Evolutionary conservation across 768 basidiomycete genomes (phyloP).

Genomic region (Suillus clintonianus): DNA sequence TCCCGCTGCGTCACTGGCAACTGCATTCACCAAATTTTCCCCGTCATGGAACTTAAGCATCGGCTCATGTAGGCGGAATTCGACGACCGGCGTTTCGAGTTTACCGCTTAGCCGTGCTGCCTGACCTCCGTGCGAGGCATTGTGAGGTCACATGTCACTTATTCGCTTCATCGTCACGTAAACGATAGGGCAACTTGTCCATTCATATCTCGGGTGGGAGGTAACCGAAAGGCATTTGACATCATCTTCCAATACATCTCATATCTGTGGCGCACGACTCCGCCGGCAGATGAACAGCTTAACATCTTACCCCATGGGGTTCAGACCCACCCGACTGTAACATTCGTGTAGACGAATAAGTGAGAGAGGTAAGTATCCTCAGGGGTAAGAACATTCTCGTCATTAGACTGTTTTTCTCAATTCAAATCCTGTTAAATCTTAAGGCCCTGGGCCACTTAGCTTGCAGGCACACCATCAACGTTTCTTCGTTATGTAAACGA

Average conservation of each 20-base stretch:
- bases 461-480: not conserved
- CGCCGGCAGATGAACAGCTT: not conserved
- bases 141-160: not conserved
- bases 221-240: not conserved
- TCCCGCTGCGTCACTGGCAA: not conserved
- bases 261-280: not conserved
- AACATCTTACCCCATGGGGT: not conserved
- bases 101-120: too few relatives aligned
- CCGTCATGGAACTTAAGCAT: not conserved
- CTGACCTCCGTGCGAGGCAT: not conserved
- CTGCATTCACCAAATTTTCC: not conserved
- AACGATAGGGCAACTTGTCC: not conserved
- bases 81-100: not conserved
- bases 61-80: not conserved
- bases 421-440: not conserved
- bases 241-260: not conserved
- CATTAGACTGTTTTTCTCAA: not conserved
- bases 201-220: not conserved
- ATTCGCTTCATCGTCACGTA: not conserved
- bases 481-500: not conserved
- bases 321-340: too few relatives aligned
- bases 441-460: not conserved
- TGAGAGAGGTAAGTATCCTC: not conserved
- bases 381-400: not conserved
- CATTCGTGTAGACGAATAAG: not conserved